phyloP scores from a whole-genome alignment of 176 grass and related monocot species.

The Triticum timopheevii region DNA sequence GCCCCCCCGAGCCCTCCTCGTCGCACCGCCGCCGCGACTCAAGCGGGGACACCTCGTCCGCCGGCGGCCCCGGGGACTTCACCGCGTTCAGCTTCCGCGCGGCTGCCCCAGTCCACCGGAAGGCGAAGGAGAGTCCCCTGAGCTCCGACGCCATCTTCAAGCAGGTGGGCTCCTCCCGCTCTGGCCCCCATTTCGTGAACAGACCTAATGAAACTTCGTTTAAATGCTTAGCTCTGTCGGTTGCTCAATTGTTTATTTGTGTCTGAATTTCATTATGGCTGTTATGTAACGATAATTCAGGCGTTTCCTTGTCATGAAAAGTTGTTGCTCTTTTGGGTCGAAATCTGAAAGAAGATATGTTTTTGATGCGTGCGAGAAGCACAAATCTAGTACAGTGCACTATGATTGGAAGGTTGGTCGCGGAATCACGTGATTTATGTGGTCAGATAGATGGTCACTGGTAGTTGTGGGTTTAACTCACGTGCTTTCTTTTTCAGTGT shows the following conservation, averaged over 20 bases:
- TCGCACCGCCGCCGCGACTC: conserved; percentile 33
- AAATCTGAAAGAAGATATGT: neutral
- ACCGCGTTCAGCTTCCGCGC: conserved; percentile 58
- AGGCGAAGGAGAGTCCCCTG: conserved; percentile 70
- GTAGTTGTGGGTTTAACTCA: conserved; percentile 18
- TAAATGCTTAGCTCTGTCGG: neutral
- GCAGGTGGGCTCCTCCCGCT: conserved; percentile 45
- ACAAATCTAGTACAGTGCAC: neutral
- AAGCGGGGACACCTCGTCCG: conserved; percentile 6
- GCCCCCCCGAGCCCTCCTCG: conserved; percentile 29
- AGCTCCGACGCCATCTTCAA: conserved; percentile 91
- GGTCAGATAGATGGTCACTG: neutral
- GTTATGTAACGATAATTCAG: neutral
- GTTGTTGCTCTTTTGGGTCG: neutral
- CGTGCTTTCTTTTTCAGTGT: conserved; percentile 4
- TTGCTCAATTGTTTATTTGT: neutral
- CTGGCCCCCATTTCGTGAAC: neutral
- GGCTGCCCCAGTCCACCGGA: conserved; percentile 65
- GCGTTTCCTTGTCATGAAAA: neutral
- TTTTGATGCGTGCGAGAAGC: neutral
- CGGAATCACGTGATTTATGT: neutral
- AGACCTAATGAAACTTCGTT: neutral
- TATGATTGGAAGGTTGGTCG: neutral
- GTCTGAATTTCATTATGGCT: neutral
- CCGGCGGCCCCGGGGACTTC: conserved; percentile 17